phyloP scores from a whole-genome alignment of 2,329 filamentous ascomycete genomes.

The Fonsecaea monophora region DNA sequence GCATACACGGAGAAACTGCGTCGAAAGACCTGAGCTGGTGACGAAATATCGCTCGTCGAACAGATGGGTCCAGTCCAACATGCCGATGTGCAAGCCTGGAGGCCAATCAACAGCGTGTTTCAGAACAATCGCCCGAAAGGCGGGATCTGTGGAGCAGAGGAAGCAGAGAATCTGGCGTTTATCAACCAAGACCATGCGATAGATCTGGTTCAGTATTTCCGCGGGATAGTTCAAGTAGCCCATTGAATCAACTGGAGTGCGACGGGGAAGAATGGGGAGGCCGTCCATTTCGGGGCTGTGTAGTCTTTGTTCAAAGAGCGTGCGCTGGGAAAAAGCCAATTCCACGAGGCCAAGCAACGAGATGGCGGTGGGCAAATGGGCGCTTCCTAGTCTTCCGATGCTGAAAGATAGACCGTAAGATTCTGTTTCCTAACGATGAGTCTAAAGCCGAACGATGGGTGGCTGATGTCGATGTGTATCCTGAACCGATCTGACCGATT shows the following conservation, averaged over 20 bases:
- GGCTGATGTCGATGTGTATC: not conserved
- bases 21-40: slow-evolving; percentile 23
- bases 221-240: slow-evolving; percentile 28
- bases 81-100: not conserved
- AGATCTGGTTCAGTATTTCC: slow-evolving; percentile 30
- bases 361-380: not conserved
- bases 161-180: slow-evolving; percentile 22
- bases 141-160: slow-evolving; percentile 25
- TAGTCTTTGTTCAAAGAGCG: not conserved
- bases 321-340: not conserved
- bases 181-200: slow-evolving; percentile 26
- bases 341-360: not conserved
- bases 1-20: slow-evolving; percentile 31
- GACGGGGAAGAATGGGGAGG: slow-evolving; percentile 1
- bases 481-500: not conserved
- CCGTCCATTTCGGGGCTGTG: slow-evolving; percentile 6
- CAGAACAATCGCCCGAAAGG: slow-evolving; percentile 4
- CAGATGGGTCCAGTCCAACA: slow-evolving; percentile 15
- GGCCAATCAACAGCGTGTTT: slow-evolving; percentile 5
- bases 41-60: slow-evolving; percentile 20
- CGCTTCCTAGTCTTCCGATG: not conserved
- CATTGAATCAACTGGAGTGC: slow-evolving; percentile 21
- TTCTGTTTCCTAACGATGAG: slow-evolving; percentile 9
- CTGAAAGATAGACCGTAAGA: slow-evolving; percentile 12
- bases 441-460: not conserved